phyloP scores from a whole-genome alignment of 306 rosid species.

The Corylus americana region DNA sequence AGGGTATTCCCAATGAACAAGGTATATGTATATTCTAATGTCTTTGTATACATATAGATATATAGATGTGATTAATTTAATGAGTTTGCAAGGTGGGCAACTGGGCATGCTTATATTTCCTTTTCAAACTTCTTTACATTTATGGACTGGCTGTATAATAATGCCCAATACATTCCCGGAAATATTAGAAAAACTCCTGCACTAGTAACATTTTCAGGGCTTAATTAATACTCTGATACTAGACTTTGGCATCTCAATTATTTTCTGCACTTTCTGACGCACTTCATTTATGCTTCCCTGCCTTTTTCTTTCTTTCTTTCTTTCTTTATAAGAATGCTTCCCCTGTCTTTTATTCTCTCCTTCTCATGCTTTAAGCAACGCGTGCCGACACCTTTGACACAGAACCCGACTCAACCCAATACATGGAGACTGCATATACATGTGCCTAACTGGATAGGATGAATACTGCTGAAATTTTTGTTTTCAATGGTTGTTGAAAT shows the following conservation, averaged over 20 bases:
- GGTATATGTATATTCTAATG: slow-evolving; percentile 14
- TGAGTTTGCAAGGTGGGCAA: slow-evolving; percentile 27
- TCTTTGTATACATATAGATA: neutral
- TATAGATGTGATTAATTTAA: slow-evolving; percentile 6
- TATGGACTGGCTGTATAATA: neutral
- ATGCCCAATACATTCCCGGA: neutral
- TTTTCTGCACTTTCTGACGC: neutral
- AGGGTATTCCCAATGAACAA: slow-evolving; percentile 10
- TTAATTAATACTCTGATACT: neutral
- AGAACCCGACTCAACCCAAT: neutral
- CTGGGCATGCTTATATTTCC: slow-evolving; percentile 31
- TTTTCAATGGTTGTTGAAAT: neutral
- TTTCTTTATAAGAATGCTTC: too few species aligned
- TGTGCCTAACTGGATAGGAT: slow-evolving; percentile 3
- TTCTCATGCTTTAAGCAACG: neutral
- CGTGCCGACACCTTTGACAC: neutral
- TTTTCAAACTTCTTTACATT: neutral
- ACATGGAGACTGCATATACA: neutral
- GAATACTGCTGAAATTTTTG: neutral
- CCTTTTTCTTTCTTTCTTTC: too few species aligned
- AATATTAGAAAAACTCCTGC: neutral
- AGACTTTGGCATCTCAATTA: slow-evolving; percentile 5
- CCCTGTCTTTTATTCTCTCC: neutral
- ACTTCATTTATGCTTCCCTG: neutral
- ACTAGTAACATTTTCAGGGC: neutral